Conservation (phyloP, 768 basidiomycete genomes). For the Lentinula detonsa region DNA sequence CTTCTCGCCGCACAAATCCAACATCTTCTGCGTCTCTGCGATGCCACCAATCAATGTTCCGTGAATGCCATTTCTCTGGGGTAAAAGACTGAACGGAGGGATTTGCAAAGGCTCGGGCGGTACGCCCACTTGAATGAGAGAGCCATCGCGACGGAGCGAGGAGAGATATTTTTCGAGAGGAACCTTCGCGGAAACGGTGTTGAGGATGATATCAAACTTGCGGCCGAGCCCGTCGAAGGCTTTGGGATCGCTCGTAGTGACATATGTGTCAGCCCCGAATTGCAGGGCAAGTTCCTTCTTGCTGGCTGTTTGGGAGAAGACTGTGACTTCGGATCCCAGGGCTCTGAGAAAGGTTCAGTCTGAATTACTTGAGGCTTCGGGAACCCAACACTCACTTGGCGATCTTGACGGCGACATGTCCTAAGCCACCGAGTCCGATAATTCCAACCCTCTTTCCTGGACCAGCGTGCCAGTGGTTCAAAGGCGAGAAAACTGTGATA, state of each 20-base stretch:
- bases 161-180: conserved; percentile 4
- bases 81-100: neutral
- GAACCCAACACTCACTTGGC: neutral
- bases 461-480: conserved; percentile 41
- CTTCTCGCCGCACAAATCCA: conserved; percentile 4
- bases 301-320: conserved; percentile 36
- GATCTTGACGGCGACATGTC: conserved; percentile 12
- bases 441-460: conserved; percentile 63
- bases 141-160: conserved; percentile 2
- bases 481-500: conserved; percentile 57
- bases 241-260: conserved; percentile 33
- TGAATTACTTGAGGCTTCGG: conserved; percentile 5
- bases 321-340: conserved; percentile 44
- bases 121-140: neutral
- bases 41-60: conserved; percentile 1
- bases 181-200: conserved; percentile 10
- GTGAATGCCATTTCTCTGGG: neutral
- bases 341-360: conserved; percentile 38
- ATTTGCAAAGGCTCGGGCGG: neutral
- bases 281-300: conserved; percentile 42
- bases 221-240: conserved; percentile 21
- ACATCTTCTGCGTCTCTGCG: conserved; percentile 4
- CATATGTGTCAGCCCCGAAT: conserved; percentile 40
- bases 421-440: conserved; percentile 60
- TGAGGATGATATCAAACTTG: conserved; percentile 35